These are phyloP conservation scores for Xylaria venustula DNA, from an alignment of 495 filamentous ascomycete genomes.

Conservation along the genomic window DNA sequence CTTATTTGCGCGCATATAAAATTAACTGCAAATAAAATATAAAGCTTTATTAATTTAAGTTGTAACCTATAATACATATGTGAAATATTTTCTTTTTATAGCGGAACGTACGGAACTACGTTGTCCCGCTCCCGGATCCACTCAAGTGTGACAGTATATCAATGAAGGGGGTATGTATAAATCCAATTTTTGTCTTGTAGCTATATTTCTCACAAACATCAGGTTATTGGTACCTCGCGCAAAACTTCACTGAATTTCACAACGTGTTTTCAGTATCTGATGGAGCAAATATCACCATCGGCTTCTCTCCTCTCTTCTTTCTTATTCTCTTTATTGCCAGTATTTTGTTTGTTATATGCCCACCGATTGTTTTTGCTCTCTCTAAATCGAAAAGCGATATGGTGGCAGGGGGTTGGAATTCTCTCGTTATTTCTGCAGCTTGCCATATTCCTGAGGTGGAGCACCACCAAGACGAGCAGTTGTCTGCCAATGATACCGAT, in stretches of 20 bases:
- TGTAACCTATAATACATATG: too few species aligned
- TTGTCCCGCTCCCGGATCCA: too few species aligned
- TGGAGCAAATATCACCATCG: neutral
- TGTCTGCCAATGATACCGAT: neutral
- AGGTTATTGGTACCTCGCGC: neutral
- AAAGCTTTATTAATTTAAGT: too few species aligned
- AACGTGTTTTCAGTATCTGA: neutral
- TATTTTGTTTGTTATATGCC: neutral
- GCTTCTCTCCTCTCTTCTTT: neutral
- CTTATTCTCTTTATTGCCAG: neutral
- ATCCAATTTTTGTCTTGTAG: neutral
- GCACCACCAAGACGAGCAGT: neutral
- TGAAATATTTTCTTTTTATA: too few species aligned
- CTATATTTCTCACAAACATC: neutral
- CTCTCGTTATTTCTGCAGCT: neutral
- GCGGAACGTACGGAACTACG: too few species aligned
- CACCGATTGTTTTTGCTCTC: neutral
- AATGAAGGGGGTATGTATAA: slow-evolving; percentile 10
- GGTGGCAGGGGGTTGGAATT: neutral
- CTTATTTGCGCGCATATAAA: too few species aligned
- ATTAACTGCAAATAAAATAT: too few species aligned
- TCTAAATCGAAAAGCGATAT: neutral
- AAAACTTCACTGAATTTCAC: neutral
- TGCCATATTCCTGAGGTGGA: neutral
- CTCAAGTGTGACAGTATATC: too few species aligned